Conservation (phyloP, 805 yeast genomes). For the Sungouiozyma ichnusensis region DNA sequence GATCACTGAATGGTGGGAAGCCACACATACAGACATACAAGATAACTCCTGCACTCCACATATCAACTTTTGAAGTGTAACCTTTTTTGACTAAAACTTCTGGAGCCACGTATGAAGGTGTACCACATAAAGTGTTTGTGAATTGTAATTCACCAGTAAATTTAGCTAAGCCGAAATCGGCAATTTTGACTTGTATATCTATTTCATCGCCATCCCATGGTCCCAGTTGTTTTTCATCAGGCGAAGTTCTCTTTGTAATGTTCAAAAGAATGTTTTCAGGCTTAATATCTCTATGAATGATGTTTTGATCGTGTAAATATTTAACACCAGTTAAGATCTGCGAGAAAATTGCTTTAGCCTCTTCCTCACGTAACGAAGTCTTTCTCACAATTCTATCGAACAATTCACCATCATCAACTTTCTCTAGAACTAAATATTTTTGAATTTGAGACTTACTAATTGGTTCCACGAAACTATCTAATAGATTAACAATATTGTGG, state of each 20-base stretch:
- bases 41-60: constrained; percentile 77
- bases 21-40: constrained; percentile 74
- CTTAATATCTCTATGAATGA: constrained; percentile 69
- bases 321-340: constrained; percentile 58
- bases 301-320: constrained; percentile 56
- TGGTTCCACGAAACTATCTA: constrained; percentile 50
- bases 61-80: constrained; percentile 62
- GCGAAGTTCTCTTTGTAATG: constrained; percentile 35
- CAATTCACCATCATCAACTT: constrained; percentile 64
- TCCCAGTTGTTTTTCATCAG: constrained; percentile 26
- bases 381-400: constrained; percentile 63
- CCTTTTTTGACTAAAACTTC: constrained; percentile 50
- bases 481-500: constrained; percentile 57
- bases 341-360: constrained; percentile 50
- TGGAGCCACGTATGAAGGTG: constrained; percentile 83
- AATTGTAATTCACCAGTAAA: constrained; percentile 59
- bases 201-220: constrained; percentile 44
- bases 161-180: constrained; percentile 66
- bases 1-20: constrained; percentile 79
- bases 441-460: constrained; percentile 34
- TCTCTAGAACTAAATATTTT: constrained; percentile 56
- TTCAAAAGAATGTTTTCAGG: constrained; percentile 59
- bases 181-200: constrained; percentile 60
- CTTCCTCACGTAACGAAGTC: constrained; percentile 49
- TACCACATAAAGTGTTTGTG: constrained; percentile 73